Base-by-base conservation (phyloP, 805 yeast genomes). In the Starmerella riodocensis region DNA sequence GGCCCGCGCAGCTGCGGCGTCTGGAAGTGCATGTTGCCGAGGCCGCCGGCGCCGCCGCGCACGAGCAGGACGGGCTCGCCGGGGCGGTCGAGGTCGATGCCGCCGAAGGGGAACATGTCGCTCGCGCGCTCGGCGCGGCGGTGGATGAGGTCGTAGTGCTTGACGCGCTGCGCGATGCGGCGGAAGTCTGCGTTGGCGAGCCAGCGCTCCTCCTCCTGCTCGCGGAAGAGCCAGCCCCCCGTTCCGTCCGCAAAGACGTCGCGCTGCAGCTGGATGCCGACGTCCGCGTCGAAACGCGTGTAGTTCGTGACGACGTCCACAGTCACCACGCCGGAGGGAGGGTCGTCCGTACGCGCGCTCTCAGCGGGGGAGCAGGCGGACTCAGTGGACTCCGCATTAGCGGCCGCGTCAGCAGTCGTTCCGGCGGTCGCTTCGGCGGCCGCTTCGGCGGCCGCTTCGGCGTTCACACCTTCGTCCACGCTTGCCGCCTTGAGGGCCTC, bases 11-110 rank as follows among this genome's bases (percentile, higher is more conserved):
- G 75, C 36, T 74, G 73, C 33, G 78, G 68, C 1, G 95, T 84
- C 35, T 82, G 65, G 55, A 91, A 91, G 57, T 88, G 94, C 91
- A 84, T 84, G 58, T 91, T 91, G 1, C 98, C 98, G 64, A 88
- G 67, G 0, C 98, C 98, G 17, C 97, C 97, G 46, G 68, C 66
- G 8, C 98, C 98, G 31, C 98, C 98, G 50, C 70, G 71, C 33
- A 86, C 53, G 16, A 91, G 51, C 37, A 81, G 61, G 4, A 78
- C 57, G 1, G 97, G 95, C 32, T 68, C 70, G 2, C 69, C 69
- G 0, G 83, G 53, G 66, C 14, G 76, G 73, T 46, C 65, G 58
- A 42, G 67, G 58, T 91, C 98, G 20, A 83, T 54, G 0, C 97
- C 97, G n/a, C 67, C 64, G 3, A 80, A 42, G 0, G 97, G 97